These are phyloP conservation scores for Vitis hybrid DNA, from an alignment of 177 flowering plant species.

Conservation along the genomic window DNA sequence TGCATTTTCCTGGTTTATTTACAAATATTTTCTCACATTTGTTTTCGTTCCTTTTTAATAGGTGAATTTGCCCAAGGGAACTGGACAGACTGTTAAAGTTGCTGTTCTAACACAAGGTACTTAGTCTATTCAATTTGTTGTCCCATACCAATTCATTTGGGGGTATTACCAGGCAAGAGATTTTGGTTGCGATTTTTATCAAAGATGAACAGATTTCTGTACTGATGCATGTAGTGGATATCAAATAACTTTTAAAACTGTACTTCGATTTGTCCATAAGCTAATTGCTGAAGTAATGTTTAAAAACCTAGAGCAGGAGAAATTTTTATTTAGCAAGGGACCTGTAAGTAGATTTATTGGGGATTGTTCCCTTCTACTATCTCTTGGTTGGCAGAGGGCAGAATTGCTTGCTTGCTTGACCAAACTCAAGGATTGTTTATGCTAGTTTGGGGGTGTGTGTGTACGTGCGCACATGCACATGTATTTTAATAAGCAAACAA, in stretches of 20 bases:
- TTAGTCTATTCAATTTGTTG: constrained; percentile 6
- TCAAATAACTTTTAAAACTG: background rate
- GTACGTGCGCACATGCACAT: no score
- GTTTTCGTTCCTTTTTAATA: constrained; percentile 18
- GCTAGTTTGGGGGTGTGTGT: no score
- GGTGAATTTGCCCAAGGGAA: constrained; percentile 98
- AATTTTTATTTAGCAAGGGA: no score
- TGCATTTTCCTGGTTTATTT: no score
- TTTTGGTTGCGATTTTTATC: background rate
- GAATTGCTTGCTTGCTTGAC: background rate
- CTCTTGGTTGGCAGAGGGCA: no score
- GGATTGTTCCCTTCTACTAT: no score
- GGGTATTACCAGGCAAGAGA: background rate
- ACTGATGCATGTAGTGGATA: no score
- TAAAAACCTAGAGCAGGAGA: background rate
- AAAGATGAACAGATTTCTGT: no score
- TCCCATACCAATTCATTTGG: background rate
- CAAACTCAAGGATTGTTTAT: no score
- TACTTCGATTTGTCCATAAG: background rate
- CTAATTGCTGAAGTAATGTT: background rate
- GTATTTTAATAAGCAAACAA: no score
- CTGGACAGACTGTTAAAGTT: constrained; percentile 84
- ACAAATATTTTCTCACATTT: background rate
- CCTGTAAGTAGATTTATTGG: no score
- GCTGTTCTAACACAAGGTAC: constrained; percentile 97